Base-by-base conservation (phyloP, 805 yeast species). In the Wickerhamiella sorbophila region DNA sequence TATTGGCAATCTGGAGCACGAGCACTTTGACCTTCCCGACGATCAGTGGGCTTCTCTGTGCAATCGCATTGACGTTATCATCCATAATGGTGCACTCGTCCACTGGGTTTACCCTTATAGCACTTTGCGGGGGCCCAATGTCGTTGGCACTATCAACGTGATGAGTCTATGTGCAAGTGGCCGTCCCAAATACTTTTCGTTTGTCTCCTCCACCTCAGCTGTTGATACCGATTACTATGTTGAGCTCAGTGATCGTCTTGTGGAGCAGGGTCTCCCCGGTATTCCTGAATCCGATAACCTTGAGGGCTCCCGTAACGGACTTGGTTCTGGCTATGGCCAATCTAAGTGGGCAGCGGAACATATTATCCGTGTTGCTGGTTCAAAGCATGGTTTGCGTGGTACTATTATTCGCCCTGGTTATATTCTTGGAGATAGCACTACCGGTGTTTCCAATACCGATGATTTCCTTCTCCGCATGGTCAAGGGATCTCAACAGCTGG, bases 61-160 rank as follows among this genome's bases (percentile, higher is more conserved):
- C 8, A 60, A 71, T 14, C 62, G 66, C 1, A 67, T 88, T 44
- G 98, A 93, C 60, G 78, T 79, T 3, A 77, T 91, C 40, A 74
- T 91, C 47, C 99, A 91, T 61, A 91, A 91, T 53, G 98, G 97
- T 66, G 99, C 99, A 15, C 69, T 87, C 47, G 99, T 91, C 31
- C 98, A 91, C 61, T 91, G 99, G 99, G 95, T 87, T 2, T 91
- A 82, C 60, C 97, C 98, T 21, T 91, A 91, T 63, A 65, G 79
- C 38, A 83, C 82, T 50, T 67, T 91, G 54, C 75, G 97, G 53
- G 95, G 84, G 50, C 91, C 97, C 27, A 91, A 91, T 56, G 98
- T 93, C 26, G 64, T 87, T 44, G 77, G 94, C 35, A 81, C 97
- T 0, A 63, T 88, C 45, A 82, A 87, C 54, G 84, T 86, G 8